These are phyloP conservation scores for Kwoniella mangroviensis DNA, from an alignment of 768 basidiomycete genomes.

Conservation along the genomic window DNA sequence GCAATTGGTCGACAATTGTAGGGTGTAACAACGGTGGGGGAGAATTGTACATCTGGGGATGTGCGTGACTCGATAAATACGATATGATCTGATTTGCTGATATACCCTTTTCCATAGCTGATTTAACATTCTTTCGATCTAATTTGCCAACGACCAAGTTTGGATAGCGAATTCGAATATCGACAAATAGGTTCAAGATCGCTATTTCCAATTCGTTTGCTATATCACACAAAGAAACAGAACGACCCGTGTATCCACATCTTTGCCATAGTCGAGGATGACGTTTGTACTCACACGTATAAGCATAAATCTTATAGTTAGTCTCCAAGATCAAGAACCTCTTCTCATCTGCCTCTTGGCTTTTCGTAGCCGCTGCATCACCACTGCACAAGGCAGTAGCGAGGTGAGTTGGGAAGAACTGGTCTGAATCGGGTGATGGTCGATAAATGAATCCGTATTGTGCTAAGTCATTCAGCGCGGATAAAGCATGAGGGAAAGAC, in stretches of 20 bases:
- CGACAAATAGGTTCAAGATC: constrained; percentile 89
- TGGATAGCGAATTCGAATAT: constrained; percentile 90
- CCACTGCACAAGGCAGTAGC: constrained; percentile 93
- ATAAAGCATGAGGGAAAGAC: constrained; percentile 75
- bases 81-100: constrained; percentile 98
- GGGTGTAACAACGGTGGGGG: constrained; percentile 80
- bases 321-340: constrained; percentile 97
- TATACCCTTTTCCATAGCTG: constrained; percentile 91
- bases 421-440: constrained; percentile 62
- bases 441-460: constrained; percentile 95
- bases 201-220: constrained; percentile 96
- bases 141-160: constrained; percentile 96
- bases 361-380: constrained; percentile 71
- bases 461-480: constrained; percentile 88
- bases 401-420: constrained; percentile 91
- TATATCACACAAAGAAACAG: constrained; percentile 54
- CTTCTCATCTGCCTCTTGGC: constrained; percentile 63
- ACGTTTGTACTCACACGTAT: constrained; percentile 71
- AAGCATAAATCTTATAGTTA: constrained; percentile 97
- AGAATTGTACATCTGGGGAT: constrained; percentile 96
- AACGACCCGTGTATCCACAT: too few relatives aligned
- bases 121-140: constrained; percentile 92
- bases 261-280: not conserved
- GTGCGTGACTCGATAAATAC: constrained; percentile 91
- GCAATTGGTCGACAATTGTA: constrained; percentile 96